phyloP scores from a whole-genome alignment of 257 asterid species.

The Solanum sparsipilum region DNA sequence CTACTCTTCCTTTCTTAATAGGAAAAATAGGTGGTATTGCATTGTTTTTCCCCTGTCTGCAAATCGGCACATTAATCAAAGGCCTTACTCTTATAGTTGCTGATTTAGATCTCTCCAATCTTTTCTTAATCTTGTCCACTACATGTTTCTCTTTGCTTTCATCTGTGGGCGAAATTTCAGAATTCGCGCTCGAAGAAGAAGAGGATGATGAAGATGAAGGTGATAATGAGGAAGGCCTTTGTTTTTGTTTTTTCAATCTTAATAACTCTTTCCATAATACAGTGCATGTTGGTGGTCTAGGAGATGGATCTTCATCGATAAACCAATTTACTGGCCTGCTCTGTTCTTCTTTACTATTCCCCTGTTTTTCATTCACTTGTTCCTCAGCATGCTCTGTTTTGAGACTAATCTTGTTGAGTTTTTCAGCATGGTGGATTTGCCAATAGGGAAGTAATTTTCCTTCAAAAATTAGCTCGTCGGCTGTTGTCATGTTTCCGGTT shows the following conservation, averaged over 20 bases:
- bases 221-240: slow-evolving; percentile 32
- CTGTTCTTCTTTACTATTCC: slow-evolving; percentile 19
- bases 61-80: slow-evolving; percentile 55
- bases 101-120: slow-evolving; percentile 57
- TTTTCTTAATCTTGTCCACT: slow-evolving; percentile 39
- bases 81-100: slow-evolving; percentile 59
- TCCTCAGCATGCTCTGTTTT: slow-evolving; percentile 20
- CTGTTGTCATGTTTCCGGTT: slow-evolving; percentile 38
- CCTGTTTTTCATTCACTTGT: background rate
- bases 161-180: slow-evolving; percentile 2
- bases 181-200: slow-evolving; percentile 20
- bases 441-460: slow-evolving; percentile 75
- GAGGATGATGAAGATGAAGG: slow-evolving; percentile 39
- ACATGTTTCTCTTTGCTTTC: slow-evolving; percentile 32
- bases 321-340: slow-evolving; percentile 40
- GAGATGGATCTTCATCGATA: slow-evolving; percentile 86
- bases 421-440: slow-evolving; percentile 45
- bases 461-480: slow-evolving; percentile 62
- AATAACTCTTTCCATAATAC: slow-evolving; percentile 74
- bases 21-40: slow-evolving; percentile 50
- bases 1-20: slow-evolving; percentile 35
- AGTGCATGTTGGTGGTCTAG: slow-evolving; percentile 88
- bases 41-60: slow-evolving; percentile 41
- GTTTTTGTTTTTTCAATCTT: slow-evolving; percentile 60
- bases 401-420: slow-evolving; percentile 32